Evolutionary conservation across 2,329 filamentous ascomycete genomes (phyloP).

Genomic region (Dactylellina drechsleri): DNA sequence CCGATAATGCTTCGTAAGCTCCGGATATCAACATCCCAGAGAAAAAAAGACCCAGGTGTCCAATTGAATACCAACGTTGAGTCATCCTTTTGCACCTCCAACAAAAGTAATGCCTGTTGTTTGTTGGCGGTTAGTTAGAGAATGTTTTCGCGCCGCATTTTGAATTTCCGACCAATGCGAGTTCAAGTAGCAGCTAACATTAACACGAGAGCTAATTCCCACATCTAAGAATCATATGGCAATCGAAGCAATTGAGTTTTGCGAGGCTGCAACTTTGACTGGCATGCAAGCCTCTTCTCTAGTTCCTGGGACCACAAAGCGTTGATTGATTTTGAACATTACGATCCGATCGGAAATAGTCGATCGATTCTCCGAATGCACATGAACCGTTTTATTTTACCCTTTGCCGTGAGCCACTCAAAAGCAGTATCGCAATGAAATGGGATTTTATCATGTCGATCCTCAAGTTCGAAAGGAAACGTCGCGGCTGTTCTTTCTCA

Average conservation of each 20-base stretch:
- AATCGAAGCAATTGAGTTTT: slow-evolving; percentile 16
- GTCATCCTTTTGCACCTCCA: slow-evolving; percentile 18
- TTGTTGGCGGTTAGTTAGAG: slow-evolving; percentile 35
- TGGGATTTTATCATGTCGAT: slow-evolving; percentile 11
- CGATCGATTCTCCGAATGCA: slow-evolving; percentile 3
- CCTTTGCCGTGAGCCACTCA: no score
- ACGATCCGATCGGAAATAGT: slow-evolving; percentile 1
- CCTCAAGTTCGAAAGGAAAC: background rate
- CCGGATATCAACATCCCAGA: no score
- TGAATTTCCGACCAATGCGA: slow-evolving; percentile 17
- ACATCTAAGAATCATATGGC: slow-evolving; percentile 37
- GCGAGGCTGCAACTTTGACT: no score
- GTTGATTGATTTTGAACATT: background rate
- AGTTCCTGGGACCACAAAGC: slow-evolving; percentile 4
- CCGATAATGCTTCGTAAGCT: slow-evolving; percentile 44
- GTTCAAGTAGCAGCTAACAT: background rate
- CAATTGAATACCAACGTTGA: slow-evolving; percentile 46
- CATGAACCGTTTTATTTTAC: no score
- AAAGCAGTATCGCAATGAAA: background rate
- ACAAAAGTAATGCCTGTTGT: background rate
- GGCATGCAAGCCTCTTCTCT: no score
- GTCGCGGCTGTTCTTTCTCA: background rate
- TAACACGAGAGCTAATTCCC: slow-evolving; percentile 16
- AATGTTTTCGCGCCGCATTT: background rate
- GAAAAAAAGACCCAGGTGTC: slow-evolving; percentile 7